These are phyloP conservation scores for Trichothecium sympodiale DNA, from an alignment of 2,329 filamentous ascomycete species.

Conservation along the genomic window DNA sequence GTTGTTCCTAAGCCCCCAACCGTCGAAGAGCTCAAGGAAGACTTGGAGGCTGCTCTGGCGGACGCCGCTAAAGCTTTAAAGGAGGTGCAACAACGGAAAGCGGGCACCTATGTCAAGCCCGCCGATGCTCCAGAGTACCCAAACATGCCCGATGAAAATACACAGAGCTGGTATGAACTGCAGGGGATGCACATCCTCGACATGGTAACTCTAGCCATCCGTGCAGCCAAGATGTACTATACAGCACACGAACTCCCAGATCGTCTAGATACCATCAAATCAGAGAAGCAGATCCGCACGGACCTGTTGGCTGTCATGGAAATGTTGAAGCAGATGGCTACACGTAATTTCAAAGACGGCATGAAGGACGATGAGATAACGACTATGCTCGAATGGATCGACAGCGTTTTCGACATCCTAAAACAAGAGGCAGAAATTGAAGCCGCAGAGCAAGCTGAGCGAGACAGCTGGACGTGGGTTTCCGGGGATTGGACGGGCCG, in stretches of 20 bases:
- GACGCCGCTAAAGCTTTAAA: conserved; percentile 58
- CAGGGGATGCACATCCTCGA: conserved; percentile 90
- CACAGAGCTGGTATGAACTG: conserved; percentile 69
- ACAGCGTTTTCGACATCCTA: conserved; percentile 66
- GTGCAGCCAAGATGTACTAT: conserved; percentile 93
- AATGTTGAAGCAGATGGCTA: conserved; percentile 82
- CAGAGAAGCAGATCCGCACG: conserved; percentile 73
- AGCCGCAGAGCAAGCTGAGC: conserved; percentile 56
- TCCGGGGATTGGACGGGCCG: conserved; percentile 63
- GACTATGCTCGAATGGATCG: conserved; percentile 71
- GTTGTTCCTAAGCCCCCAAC: conserved; percentile 77
- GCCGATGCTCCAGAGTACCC: conserved; percentile 18
- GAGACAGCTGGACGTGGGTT: conserved; percentile 72
- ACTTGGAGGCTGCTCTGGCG: conserved; percentile 55
- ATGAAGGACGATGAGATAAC: conserved; percentile 67
- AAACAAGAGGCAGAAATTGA: conserved; percentile 68
- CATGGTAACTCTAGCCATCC: conserved; percentile 87
- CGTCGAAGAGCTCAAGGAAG: conserved; percentile 60
- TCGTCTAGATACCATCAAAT: conserved; percentile 74
- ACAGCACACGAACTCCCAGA: conserved; percentile 83
- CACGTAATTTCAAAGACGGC: conserved; percentile 74
- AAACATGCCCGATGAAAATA: conserved; percentile 32
- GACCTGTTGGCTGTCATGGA: conserved; percentile 84
- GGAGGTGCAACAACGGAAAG: conserved; percentile 36
- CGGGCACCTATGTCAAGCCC: conserved; percentile 15